Evolutionary conservation across 129 eudicot genomes (phyloP).

Genomic region (Silybum marianum): DNA sequence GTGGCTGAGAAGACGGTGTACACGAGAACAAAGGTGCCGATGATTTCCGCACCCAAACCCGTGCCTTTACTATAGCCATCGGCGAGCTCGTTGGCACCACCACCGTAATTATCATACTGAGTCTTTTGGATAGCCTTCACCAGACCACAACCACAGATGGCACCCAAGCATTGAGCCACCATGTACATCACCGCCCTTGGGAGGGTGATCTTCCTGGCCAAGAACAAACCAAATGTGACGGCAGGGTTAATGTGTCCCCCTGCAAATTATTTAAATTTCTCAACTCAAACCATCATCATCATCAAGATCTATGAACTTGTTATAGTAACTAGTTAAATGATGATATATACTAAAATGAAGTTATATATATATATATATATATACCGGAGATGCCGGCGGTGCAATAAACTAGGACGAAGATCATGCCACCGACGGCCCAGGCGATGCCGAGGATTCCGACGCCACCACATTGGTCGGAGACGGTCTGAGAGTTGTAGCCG

Average conservation of each 20-base stretch:
- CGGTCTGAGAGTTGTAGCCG: slow-evolving; percentile 48
- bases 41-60: slow-evolving; percentile 66
- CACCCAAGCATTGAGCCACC: slow-evolving; percentile 63
- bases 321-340: not conserved
- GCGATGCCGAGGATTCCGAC: slow-evolving; percentile 69
- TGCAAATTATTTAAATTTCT: not conserved
- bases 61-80: slow-evolving; percentile 61
- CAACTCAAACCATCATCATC: not conserved
- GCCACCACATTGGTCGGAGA: slow-evolving; percentile 50
- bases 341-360: not conserved
- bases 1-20: slow-evolving; percentile 77
- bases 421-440: slow-evolving; percentile 77
- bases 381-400: slow-evolving; percentile 71
- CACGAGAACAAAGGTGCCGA: slow-evolving; percentile 61
- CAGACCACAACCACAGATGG: slow-evolving; percentile 60
- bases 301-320: not conserved
- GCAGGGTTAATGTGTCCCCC: slow-evolving; percentile 86
- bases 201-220: slow-evolving; percentile 60
- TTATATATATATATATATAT: no score
- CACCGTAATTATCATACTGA: slow-evolving; percentile 45
- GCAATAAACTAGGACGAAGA: slow-evolving; percentile 52
- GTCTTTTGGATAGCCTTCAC: slow-evolving; percentile 60
- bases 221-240: slow-evolving; percentile 62
- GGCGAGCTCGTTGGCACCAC: slow-evolving; percentile 59
- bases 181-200: slow-evolving; percentile 58